phyloP scores from a whole-genome alignment of 495 filamentous ascomycete genomes.

The Penicillium cataractarum region DNA sequence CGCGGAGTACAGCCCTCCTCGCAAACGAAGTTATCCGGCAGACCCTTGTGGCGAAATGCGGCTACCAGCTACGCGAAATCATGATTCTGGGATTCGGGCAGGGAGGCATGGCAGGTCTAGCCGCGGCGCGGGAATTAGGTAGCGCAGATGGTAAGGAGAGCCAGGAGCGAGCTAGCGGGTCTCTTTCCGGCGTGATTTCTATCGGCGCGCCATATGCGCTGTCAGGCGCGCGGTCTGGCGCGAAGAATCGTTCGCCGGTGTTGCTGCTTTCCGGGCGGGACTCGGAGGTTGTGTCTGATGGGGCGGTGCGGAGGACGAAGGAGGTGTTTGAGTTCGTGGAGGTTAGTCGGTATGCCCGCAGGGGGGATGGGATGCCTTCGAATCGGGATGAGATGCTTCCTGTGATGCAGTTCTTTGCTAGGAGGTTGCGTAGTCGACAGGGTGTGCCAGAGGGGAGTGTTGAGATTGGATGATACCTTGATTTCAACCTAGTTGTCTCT shows the following conservation, averaged over 20 bases:
- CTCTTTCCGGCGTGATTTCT: conserved; percentile 66
- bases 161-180: conserved; percentile 33
- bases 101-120: conserved; percentile 78
- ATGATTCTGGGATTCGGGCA: conserved; percentile 86
- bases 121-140: conserved; percentile 48
- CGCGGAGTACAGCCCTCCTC: conserved; percentile 53
- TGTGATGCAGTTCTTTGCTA: conserved; percentile 90
- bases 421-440: conserved; percentile 67
- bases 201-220: conserved; percentile 74
- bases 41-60: conserved; percentile 67
- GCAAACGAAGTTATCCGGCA: conserved; percentile 60
- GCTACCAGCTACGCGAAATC: conserved; percentile 69
- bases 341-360: conserved; percentile 72
- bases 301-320: conserved; percentile 63
- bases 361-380: conserved; percentile 80
- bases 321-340: conserved; percentile 72
- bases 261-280: conserved; percentile 70
- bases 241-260: conserved; percentile 69
- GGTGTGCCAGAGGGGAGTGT: conserved; percentile 64
- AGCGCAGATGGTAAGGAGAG: conserved; percentile 19
- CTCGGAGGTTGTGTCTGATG: conserved; percentile 63
- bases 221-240: conserved; percentile 40
- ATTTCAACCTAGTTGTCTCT: background rate
- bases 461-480: conserved; percentile 48
- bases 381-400: conserved; percentile 87